phyloP scores from a whole-genome alignment of 345 rosid genomes.

The Physaria fendleri region DNA sequence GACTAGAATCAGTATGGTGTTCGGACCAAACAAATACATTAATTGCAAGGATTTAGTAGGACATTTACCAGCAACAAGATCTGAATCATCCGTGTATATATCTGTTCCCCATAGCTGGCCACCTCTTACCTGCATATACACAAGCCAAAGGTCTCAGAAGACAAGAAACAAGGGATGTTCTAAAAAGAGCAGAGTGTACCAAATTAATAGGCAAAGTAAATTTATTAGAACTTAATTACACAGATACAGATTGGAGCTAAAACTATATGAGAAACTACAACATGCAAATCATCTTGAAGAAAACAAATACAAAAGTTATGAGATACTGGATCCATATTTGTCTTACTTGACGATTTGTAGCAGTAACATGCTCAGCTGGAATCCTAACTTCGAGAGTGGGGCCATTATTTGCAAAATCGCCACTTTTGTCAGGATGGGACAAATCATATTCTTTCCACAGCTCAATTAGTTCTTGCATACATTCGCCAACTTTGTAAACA shows the following conservation, averaged over 20 bases:
- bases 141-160: slow-evolving; percentile 5
- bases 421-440: slow-evolving; percentile 65
- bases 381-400: slow-evolving; percentile 96
- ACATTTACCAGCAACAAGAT: slow-evolving; percentile 90
- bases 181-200: not conserved
- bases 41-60: slow-evolving; percentile 5
- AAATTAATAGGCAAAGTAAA: not conserved
- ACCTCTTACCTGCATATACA: slow-evolving; percentile 74
- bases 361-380: slow-evolving; percentile 97
- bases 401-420: slow-evolving; percentile 55
- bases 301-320: not conserved
- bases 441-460: slow-evolving; percentile 81
- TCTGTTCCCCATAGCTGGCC: slow-evolving; percentile 99
- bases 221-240: not conserved
- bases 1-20: slow-evolving; percentile 20
- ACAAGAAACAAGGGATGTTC: not conserved
- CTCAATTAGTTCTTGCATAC: slow-evolving; percentile 97
- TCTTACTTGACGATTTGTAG: slow-evolving; percentile 97
- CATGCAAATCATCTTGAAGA: not conserved
- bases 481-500: slow-evolving; percentile 96
- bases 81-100: slow-evolving; percentile 93
- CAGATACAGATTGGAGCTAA: not conserved
- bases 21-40: slow-evolving; percentile 7
- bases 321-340: slow-evolving; percentile 1
- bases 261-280: not conserved